Conservation (phyloP, 345 rosid species). For the Hirschfeldia incana region DNA sequence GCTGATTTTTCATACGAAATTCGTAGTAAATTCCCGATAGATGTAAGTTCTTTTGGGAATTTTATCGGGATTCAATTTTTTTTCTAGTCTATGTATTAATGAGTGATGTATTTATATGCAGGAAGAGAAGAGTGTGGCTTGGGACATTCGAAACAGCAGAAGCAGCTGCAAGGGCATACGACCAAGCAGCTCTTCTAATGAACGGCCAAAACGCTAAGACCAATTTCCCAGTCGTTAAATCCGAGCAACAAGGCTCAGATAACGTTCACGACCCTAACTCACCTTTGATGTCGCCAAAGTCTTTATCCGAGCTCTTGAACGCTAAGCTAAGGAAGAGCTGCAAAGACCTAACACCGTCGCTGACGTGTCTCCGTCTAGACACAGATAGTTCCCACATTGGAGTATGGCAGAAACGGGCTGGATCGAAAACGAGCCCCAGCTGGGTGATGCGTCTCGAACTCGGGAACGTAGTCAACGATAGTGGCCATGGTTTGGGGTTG, state of each 20-base stretch:
- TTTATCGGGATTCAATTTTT: too few species aligned
- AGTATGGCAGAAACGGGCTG: constrained; percentile 76
- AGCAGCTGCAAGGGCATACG: constrained; percentile 72
- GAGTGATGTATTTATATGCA: constrained; percentile 12
- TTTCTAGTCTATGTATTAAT: neutral
- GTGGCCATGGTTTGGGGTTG: neutral
- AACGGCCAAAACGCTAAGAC: constrained; percentile 74
- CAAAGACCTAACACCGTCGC: constrained; percentile 57
- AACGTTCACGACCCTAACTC: constrained; percentile 25
- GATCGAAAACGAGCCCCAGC: constrained; percentile 50
- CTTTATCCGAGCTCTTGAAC: constrained; percentile 53
- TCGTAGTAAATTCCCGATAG: too few species aligned
- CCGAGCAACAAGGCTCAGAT: constrained; percentile 18
- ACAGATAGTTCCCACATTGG: constrained; percentile 70
- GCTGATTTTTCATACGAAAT: too few species aligned
- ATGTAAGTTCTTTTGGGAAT: too few species aligned
- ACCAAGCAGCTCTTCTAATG: constrained; percentile 71
- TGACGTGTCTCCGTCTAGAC: constrained; percentile 71
- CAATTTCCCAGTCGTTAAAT: constrained; percentile 48
- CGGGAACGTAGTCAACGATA: constrained; percentile 34
- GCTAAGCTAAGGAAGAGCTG: constrained; percentile 59
- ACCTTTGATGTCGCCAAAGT: constrained; percentile 43
- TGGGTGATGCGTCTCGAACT: constrained; percentile 80
- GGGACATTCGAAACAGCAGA: constrained; percentile 83
- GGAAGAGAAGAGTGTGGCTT: constrained; percentile 82